These are phyloP conservation scores for Blakeslea trispora DNA, from an alignment of 371 early-diverging fungal genomes.

Conservation along the genomic window DNA sequence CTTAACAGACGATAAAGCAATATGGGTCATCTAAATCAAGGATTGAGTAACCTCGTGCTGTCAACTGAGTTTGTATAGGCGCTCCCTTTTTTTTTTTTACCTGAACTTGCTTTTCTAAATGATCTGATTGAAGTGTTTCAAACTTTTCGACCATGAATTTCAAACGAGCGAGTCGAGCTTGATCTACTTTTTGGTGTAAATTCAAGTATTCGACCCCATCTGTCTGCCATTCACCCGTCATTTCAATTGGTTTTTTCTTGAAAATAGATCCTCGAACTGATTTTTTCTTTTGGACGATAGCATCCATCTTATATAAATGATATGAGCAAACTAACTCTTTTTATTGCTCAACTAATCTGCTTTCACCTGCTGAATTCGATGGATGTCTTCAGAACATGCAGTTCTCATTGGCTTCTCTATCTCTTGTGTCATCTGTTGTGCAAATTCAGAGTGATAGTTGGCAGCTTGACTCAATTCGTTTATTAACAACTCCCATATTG, in stretches of 20 bases:
- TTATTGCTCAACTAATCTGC: not conserved
- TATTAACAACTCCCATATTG: conserved; percentile 24
- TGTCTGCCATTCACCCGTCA: conserved; percentile 4
- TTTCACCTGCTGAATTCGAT: conserved; percentile 13
- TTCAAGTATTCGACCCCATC: conserved; percentile 18
- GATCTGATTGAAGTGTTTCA: conserved; percentile 54
- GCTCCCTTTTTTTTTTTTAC: too few species aligned
- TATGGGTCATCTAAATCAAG: conserved; percentile 5
- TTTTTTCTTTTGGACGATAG: conserved; percentile 9
- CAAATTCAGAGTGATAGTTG: conserved; percentile 20
- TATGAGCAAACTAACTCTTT: not conserved
- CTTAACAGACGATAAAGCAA: conserved; percentile 2
- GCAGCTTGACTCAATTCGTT: conserved; percentile 19
- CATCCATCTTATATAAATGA: conserved; percentile 11
- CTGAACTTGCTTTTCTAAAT: conserved; percentile 26
- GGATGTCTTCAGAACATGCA: conserved; percentile 8
- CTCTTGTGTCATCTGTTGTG: conserved; percentile 14
- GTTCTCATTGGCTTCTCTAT: conserved; percentile 23
- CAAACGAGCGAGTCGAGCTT: conserved; percentile 41
- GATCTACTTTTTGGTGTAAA: conserved; percentile 51
- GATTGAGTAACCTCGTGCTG: not conserved
- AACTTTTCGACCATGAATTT: conserved; percentile 44
- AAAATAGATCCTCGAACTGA: conserved; percentile 11
- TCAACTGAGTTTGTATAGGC: not conserved
- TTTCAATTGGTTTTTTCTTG: conserved; percentile 23